A percentile compares a stretch with the other conserved stretches of the same genome.
Conservation (phyloP, 345 rosid genomes). For the Reutealis trisperma region DNA sequence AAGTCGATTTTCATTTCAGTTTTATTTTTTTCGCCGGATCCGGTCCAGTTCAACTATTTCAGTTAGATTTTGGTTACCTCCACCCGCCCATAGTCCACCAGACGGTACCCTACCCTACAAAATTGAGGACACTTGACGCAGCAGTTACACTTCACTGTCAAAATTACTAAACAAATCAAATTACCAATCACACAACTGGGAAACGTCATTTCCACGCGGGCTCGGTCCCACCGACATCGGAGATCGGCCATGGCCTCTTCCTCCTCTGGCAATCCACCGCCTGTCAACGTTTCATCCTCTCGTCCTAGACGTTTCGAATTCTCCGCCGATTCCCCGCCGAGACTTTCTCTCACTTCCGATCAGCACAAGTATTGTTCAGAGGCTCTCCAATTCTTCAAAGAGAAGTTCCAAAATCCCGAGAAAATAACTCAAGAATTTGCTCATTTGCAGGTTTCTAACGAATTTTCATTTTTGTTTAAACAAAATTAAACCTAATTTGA, state of each 20-base stretch:
- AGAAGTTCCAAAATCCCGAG: slow-evolving; percentile 44
- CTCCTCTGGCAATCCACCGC: slow-evolving; percentile 23
- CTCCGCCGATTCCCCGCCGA: slow-evolving; percentile 53
- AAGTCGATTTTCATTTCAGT: no score
- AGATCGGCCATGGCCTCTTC: slow-evolving; percentile 54
- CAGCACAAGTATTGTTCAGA: slow-evolving; percentile 62
- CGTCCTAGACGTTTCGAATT: slow-evolving; percentile 37
- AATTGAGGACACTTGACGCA: background rate
- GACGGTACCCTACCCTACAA: background rate
- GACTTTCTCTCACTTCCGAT: slow-evolving; percentile 52
- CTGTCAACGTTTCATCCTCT: slow-evolving; percentile 1
- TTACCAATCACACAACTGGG: slow-evolving; percentile 47
- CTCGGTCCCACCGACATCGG: slow-evolving; percentile 36
- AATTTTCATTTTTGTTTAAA: background rate
- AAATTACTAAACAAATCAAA: background rate
- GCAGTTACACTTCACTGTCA: no score
- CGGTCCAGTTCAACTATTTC: no score
- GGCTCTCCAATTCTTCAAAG: slow-evolving; percentile 54
- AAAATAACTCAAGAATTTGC: slow-evolving; percentile 56
- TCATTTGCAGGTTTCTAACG: slow-evolving; percentile 51
- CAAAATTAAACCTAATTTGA: background rate
- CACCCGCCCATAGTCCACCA: background rate
- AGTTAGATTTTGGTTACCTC: no score
- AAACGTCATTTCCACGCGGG: slow-evolving; percentile 46
- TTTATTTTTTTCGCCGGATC: no score